Evolutionary conservation across 2,329 filamentous ascomycete species (phyloP).

Genomic region (Dactylonectria estremocensis): DNA sequence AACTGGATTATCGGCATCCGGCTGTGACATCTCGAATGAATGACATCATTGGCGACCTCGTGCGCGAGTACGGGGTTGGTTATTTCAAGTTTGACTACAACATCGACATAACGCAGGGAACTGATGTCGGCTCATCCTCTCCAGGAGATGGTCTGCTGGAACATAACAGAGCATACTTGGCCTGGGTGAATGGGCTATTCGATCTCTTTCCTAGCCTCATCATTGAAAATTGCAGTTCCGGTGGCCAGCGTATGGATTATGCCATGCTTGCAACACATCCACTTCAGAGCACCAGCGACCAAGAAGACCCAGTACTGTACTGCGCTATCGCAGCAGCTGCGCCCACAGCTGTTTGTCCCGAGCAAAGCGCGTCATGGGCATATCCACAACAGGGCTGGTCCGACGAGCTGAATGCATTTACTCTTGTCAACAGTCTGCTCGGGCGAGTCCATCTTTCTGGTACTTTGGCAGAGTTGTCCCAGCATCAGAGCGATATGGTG

Average conservation of each 20-base stretch:
- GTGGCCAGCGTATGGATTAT: conserved; percentile 55
- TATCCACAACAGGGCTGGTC: conserved; percentile 54
- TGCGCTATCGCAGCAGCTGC: conserved; percentile 50
- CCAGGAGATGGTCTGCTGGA: conserved; percentile 47
- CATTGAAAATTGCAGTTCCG: conserved; percentile 56
- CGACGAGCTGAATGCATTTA: conserved; percentile 54
- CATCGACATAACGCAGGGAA: conserved; percentile 53
- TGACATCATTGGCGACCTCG: conserved; percentile 43
- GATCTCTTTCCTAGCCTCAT: conserved; percentile 49
- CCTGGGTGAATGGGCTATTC: conserved; percentile 49
- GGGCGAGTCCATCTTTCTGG: conserved; percentile 53
- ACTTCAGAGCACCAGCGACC: conserved; percentile 55
- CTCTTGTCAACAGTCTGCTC: conserved; percentile 53
- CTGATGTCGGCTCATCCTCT: conserved; percentile 44
- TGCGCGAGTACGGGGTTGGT: conserved; percentile 47
- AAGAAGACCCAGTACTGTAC: conserved; percentile 52
- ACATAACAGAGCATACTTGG: conserved; percentile 53
- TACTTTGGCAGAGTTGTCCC: conserved; percentile 44
- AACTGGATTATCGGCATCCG: conserved; percentile 52
- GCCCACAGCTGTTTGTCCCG: conserved; percentile 53
- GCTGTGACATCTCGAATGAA: conserved; percentile 46
- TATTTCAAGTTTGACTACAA: conserved; percentile 59
- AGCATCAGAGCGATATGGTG: conserved; percentile 46
- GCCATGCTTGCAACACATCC: conserved; percentile 52
- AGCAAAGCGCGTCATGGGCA: conserved; percentile 54